Percentiles rank a stretch among this genome's conserved stretches.
These are phyloP conservation scores for Blumeriella jaapii DNA, from an alignment of 2,329 filamentous ascomycete genomes.

Conservation along the genomic window DNA sequence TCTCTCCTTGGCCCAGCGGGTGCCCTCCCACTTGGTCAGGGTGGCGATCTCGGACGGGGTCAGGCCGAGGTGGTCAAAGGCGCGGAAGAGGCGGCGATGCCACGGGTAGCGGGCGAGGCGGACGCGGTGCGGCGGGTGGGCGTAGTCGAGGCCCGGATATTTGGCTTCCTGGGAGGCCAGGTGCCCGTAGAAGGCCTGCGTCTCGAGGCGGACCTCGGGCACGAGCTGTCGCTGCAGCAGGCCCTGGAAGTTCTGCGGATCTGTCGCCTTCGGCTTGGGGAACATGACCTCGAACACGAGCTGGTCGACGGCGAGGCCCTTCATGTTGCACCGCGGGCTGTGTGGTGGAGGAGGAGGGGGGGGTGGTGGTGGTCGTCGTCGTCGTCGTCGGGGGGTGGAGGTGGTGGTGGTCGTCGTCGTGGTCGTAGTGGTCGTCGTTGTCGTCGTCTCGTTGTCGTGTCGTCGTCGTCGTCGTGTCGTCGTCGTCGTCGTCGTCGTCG, in stretches of 20 bases:
- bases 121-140: constrained; percentile 58
- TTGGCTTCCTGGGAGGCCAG: constrained; percentile 71
- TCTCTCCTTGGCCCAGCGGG: constrained; percentile 70
- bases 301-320: constrained; percentile 56
- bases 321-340: constrained; percentile 45
- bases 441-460: no score
- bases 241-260: constrained; percentile 60
- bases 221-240: constrained; percentile 62
- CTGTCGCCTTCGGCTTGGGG: constrained; percentile 52
- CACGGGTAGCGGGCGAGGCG: constrained; percentile 68
- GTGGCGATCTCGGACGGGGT: constrained; percentile 59
- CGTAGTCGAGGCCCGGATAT: constrained; percentile 73
- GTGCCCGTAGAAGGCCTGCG: constrained; percentile 61
- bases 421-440: no score
- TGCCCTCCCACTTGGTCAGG: constrained; percentile 74
- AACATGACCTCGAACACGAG: constrained; percentile 67
- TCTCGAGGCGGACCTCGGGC: constrained; percentile 64
- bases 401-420: no score
- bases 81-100: constrained; percentile 65
- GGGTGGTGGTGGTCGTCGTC: not conserved
- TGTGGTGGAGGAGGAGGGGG: not conserved
- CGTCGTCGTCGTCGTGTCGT: no score
- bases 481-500: no score
- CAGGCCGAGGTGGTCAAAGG: constrained; percentile 58
- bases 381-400: no score